These are phyloP conservation scores for Ophiorrhiza pumila DNA, from an alignment of 257 asterid species.

Conservation along the genomic window DNA sequence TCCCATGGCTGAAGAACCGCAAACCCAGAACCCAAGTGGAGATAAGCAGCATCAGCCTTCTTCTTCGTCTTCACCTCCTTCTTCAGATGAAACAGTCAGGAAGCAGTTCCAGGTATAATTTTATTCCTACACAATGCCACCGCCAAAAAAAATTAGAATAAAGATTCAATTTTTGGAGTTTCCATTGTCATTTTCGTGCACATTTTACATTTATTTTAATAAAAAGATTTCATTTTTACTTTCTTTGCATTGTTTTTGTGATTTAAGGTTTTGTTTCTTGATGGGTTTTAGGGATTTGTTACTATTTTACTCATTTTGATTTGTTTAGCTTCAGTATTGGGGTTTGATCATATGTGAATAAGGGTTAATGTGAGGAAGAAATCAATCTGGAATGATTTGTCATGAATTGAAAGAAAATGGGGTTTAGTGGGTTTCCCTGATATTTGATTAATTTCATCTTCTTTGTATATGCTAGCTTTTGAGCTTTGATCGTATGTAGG, in stretches of 20 bases:
- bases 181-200: background rate
- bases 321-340: background rate
- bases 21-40: conserved; percentile 2
- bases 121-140: background rate
- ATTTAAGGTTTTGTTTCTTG: background rate
- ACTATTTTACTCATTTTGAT: background rate
- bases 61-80: conserved; percentile 14
- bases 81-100: background rate
- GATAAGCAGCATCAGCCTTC: conserved; percentile 8
- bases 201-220: background rate
- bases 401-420: background rate
- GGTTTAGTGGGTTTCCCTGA: background rate
- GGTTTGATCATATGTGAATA: background rate
- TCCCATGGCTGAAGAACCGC: conserved; percentile 24
- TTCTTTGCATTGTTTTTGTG: too few species aligned
- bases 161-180: background rate
- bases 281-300: background rate
- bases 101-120: conserved; percentile 21
- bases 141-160: background rate
- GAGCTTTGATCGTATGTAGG: background rate
- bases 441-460: background rate
- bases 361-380: background rate
- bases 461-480: background rate
- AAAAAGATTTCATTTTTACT: background rate
- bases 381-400: background rate